Conservation (phyloP, 2,329 filamentous ascomycete species). For the Catunica adiposa region DNA sequence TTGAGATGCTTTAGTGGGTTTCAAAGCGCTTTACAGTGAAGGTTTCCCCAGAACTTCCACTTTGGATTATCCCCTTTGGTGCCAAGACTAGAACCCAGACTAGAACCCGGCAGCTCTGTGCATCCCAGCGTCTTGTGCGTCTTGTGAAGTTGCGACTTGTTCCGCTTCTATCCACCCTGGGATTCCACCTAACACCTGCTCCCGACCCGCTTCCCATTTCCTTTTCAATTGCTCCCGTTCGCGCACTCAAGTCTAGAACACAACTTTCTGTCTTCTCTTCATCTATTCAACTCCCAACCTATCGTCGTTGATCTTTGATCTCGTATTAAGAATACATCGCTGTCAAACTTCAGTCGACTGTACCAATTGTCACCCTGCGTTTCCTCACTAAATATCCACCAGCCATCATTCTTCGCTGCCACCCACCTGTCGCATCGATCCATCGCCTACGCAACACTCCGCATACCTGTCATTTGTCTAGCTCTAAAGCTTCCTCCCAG, state of each 20-base stretch:
- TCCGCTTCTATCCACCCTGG: slow-evolving; percentile 10
- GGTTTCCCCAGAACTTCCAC: background rate
- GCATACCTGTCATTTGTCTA: background rate
- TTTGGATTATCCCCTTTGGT: background rate
- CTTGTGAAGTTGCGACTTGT: slow-evolving; percentile 6
- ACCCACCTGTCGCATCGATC: background rate
- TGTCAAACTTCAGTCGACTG: background rate
- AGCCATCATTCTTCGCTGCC: background rate
- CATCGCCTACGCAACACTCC: background rate
- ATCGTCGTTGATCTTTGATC: background rate
- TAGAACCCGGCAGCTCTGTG: background rate
- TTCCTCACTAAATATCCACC: background rate
- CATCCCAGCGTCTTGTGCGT: background rate
- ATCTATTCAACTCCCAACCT: background rate
- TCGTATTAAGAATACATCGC: background rate
- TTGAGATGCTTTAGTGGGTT: background rate
- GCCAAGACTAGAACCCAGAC: background rate
- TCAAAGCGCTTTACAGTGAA: background rate
- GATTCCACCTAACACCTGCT: slow-evolving; percentile 5
- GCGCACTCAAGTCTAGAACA: background rate
- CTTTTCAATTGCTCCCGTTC: slow-evolving; percentile 6
- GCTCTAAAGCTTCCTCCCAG: background rate
- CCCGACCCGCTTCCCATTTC: slow-evolving; percentile 12
- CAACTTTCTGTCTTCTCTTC: slow-evolving; percentile 3
- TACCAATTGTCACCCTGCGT: background rate